Evolutionary conservation across 768 basidiomycete species (phyloP).

Genomic region (Daedaleopsis nitida): DNA sequence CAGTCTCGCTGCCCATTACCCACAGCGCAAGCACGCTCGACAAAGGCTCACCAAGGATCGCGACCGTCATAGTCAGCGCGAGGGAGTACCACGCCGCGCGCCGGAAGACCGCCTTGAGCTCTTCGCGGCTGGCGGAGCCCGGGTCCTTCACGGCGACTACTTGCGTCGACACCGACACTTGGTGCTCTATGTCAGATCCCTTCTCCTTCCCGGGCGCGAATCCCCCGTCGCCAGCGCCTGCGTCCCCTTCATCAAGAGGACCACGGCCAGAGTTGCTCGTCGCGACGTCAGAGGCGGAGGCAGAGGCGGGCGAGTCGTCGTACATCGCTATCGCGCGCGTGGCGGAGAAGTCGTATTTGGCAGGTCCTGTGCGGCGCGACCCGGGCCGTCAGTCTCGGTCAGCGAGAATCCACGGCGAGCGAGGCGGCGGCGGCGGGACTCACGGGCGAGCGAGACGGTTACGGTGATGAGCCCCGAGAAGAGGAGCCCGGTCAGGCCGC

Average conservation of each 20-base stretch:
- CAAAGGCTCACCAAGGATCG: constrained; percentile 28
- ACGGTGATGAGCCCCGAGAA: constrained; percentile 35
- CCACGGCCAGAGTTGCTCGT: too few species aligned
- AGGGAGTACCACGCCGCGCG: constrained; percentile 34
- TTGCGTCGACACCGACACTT: background rate
- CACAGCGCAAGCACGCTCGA: background rate
- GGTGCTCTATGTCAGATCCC: constrained; percentile 11
- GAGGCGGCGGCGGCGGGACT: background rate
- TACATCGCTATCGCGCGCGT: constrained; percentile 36
- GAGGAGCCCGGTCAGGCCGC: constrained; percentile 34
- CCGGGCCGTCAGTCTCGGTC: background rate
- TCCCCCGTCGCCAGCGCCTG: constrained; percentile 13
- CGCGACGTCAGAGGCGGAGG: too few species aligned
- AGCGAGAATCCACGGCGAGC: background rate
- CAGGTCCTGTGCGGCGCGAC: constrained; percentile 31
- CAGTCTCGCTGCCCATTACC: background rate
- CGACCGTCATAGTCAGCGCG: constrained; percentile 29
- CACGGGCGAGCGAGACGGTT: constrained; percentile 32
- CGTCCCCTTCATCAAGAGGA: background rate
- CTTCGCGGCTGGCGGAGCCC: constrained; percentile 1
- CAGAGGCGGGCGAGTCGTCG: constrained; percentile 10
- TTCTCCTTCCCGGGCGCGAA: background rate
- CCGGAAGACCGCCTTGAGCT: constrained; percentile 29
- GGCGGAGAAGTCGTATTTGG: constrained; percentile 36
- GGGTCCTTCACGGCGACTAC: constrained; percentile 3